Conservation (phyloP, 129 eudicot genomes). For the Artemisia argyi region DNA sequence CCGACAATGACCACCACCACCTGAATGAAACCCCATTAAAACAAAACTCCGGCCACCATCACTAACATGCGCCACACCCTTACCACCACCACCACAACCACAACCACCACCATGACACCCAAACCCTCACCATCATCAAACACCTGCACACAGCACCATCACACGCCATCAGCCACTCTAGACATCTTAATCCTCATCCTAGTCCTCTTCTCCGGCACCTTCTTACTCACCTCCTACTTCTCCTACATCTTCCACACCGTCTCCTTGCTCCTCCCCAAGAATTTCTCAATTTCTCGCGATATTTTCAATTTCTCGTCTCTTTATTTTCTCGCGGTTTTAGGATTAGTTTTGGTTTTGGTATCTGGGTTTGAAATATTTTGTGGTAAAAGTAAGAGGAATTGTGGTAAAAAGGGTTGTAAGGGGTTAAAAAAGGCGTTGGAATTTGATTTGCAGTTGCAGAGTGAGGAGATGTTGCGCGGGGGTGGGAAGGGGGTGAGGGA, state of each 20-base stretch:
- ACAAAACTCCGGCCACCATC: constrained; percentile 26
- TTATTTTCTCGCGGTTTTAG: constrained; percentile 28
- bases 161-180: constrained; percentile 74
- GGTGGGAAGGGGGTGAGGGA: constrained; percentile 45
- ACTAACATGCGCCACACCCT: constrained; percentile 78
- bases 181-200: constrained; percentile 68
- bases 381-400: constrained; percentile 54
- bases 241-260: constrained; percentile 71
- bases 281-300: constrained; percentile 33
- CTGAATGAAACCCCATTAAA: neutral
- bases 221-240: constrained; percentile 70
- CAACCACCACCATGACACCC: constrained; percentile 47
- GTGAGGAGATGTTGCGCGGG: constrained; percentile 56
- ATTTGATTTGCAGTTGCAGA: constrained; percentile 90
- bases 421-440: constrained; percentile 82
- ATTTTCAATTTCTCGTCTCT: constrained; percentile 27
- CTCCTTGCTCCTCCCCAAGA: constrained; percentile 57
- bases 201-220: constrained; percentile 78
- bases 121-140: constrained; percentile 38
- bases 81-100: constrained; percentile 49
- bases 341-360: constrained; percentile 35
- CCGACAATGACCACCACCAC: neutral
- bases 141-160: constrained; percentile 34
- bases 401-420: constrained; percentile 58
- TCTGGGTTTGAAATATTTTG: constrained; percentile 47